Evolutionary conservation across 148 eudicot genomes (phyloP).

Genomic region (Camellia granthamiana): DNA sequence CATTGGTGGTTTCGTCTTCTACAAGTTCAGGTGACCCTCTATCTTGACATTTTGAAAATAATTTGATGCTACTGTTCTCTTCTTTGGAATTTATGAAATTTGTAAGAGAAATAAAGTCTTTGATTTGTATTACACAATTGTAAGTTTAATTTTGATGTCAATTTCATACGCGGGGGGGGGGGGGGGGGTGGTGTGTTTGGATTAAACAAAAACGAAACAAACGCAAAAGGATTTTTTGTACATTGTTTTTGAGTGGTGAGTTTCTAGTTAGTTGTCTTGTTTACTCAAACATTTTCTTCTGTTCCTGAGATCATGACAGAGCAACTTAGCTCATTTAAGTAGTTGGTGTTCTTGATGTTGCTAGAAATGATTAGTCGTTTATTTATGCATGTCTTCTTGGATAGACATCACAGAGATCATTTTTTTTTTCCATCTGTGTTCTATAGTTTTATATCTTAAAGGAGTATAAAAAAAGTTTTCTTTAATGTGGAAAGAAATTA

Average conservation of each 20-base stretch:
- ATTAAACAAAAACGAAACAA: neutral
- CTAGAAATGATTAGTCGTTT: neutral
- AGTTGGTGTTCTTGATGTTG: neutral
- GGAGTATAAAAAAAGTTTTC: no score
- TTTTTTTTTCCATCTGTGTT: neutral
- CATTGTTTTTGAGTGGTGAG: neutral
- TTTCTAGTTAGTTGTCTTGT: neutral
- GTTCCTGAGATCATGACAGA: neutral
- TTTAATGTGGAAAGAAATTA: neutral
- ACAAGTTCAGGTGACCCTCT: slow-evolving; percentile 61
- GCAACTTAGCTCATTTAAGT: slow-evolving; percentile 3
- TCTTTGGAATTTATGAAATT: neutral
- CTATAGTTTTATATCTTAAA: neutral
- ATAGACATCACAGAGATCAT: neutral
- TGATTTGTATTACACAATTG: neutral
- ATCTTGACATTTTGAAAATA: slow-evolving; percentile 7
- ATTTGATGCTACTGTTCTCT: neutral
- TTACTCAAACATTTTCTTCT: neutral
- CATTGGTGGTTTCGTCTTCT: slow-evolving; percentile 35
- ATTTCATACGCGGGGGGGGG: neutral
- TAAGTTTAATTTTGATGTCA: neutral
- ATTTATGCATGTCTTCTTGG: neutral
- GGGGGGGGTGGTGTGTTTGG: no score
- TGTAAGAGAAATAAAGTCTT: neutral
- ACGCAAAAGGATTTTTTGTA: neutral